Percentiles rank a stretch among this genome's conserved stretches.
Evolutionary conservation across 441 rosid genomes (phyloP).

Genomic region (Sinapis alba): DNA sequence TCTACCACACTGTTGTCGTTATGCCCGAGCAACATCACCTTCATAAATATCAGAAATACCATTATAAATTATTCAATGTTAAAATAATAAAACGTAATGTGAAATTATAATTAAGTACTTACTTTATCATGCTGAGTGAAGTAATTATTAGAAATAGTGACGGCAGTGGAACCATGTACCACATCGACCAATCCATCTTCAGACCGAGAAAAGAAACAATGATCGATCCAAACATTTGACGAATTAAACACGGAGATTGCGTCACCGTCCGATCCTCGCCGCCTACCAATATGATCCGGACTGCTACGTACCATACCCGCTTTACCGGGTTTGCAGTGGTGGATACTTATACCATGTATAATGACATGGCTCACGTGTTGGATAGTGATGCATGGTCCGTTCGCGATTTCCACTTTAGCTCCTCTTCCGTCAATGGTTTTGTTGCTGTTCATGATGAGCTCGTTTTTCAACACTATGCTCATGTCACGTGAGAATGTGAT

Average conservation of each 20-base stretch:
- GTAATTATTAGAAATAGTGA: constrained; percentile 66
- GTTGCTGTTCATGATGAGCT: constrained; percentile 62
- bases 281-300: constrained; percentile 47
- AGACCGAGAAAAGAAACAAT: constrained; percentile 52
- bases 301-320: constrained; percentile 50
- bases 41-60: neutral
- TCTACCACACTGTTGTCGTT: constrained; percentile 54
- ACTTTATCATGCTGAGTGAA: constrained; percentile 73
- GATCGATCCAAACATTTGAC: constrained; percentile 68
- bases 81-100: neutral
- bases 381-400: constrained; percentile 64
- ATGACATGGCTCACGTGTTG: constrained; percentile 60
- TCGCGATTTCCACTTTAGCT: constrained; percentile 54
- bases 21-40: constrained; percentile 85
- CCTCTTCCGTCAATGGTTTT: constrained; percentile 75
- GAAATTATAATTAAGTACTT: neutral
- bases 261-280: constrained; percentile 59
- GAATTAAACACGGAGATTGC: constrained; percentile 53
- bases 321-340: constrained; percentile 54
- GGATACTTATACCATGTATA: constrained; percentile 67
- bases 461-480: constrained; percentile 54
- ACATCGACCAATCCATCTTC: constrained; percentile 64
- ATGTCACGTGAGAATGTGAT: constrained; percentile 57
- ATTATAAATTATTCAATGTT: neutral
- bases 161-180: constrained; percentile 56